Percentiles rank a stretch among this genome's conserved stretches.
Evolutionary conservation across 192 early-diverging fungal genomes (phyloP).

Genomic region (Coemansia sp.): DNA sequence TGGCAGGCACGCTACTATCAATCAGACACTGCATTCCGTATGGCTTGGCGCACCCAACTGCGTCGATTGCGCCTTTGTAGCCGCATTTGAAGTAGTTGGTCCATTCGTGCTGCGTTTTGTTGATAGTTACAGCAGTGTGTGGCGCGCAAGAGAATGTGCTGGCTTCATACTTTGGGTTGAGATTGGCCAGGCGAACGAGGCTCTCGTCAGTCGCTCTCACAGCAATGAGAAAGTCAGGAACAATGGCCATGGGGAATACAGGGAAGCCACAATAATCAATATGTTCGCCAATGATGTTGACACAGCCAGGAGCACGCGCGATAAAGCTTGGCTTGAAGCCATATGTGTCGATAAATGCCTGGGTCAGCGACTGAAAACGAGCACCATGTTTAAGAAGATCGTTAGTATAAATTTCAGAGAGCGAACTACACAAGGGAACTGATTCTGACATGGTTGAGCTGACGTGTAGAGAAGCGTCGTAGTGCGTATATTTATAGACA

Average conservation of each 20-base stretch:
- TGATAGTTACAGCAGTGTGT: constrained; percentile 57
- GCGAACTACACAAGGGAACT: constrained; percentile 8
- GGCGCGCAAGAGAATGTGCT: constrained; percentile 17
- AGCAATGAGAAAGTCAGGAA: constrained; percentile 42
- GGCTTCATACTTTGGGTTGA: constrained; percentile 8
- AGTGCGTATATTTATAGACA: too few species aligned
- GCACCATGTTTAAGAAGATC: constrained; percentile 20
- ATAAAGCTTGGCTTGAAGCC: constrained; percentile 67
- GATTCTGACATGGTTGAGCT: not conserved
- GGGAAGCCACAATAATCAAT: constrained; percentile 94
- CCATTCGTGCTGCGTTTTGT: constrained; percentile 68
- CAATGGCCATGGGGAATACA: constrained; percentile 95
- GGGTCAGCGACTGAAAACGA: constrained; percentile 30
- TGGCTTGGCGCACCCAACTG: constrained; percentile 12
- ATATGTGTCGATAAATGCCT: constrained; percentile 56
- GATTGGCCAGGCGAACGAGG: constrained; percentile 13
- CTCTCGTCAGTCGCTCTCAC: constrained; percentile 13
- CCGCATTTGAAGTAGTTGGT: constrained; percentile 87
- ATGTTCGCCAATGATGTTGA: constrained; percentile 97
- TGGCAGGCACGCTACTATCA: constrained; percentile 77
- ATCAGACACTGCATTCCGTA: constrained; percentile 66
- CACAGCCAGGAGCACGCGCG: constrained; percentile 85
- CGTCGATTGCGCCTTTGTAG: constrained; percentile 57
- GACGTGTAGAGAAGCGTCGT: not conserved
- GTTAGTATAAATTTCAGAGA: constrained; percentile 11